Evolutionary conservation across 1,139 yeast genomes (phyloP), one percentile per base, ranked within the genome.

Genomic region (Hyphopichia burtonii): DNA sequence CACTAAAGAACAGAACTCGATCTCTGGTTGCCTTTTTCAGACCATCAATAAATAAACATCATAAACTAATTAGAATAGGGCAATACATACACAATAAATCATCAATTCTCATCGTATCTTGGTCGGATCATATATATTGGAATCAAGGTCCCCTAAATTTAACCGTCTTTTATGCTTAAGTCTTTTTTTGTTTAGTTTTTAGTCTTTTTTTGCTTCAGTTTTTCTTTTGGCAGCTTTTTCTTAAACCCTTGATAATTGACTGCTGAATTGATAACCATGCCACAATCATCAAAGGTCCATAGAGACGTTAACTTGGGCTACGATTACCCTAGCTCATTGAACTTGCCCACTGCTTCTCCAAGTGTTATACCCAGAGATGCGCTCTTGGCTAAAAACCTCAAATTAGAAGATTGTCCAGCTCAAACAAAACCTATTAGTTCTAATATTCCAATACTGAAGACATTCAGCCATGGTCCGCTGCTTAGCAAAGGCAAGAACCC

Each of bases 331-430:
- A 44, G 48, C 0, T 42, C 44, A 27, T 50, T 49, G 36, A 47
- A 43, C 19, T 34, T 45, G 11, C 37, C 51, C 17, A 49, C 48
- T 34, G 47, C 41, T 10, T 42, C 28, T 25, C 28, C 28, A 9
- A 8, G 28, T 4, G 12, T 25, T 10, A 9, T 41, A 34, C 51
- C 62, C 22, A 52, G 48, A 46, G 67, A 56, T 42, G 50, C 43
- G 11, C 48, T 49, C 34, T 58, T 60, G 37, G 49, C 46, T 17
- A 58, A 58, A 40, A 57, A 61, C 34, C 58, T 67, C 45, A 60
- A 50, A 41, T 48, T 67, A 5, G 50, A 48, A 4, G 50, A 53
- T 16, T 10, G 14, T 15, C 33, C 38, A 4, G 7, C 14, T 12
- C 25, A 12, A n/a, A 25, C 58, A 57, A 4, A 40, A 36, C 14